Conservation (phyloP, 106 monocot species). For the Dendrobium huoshanense region DNA sequence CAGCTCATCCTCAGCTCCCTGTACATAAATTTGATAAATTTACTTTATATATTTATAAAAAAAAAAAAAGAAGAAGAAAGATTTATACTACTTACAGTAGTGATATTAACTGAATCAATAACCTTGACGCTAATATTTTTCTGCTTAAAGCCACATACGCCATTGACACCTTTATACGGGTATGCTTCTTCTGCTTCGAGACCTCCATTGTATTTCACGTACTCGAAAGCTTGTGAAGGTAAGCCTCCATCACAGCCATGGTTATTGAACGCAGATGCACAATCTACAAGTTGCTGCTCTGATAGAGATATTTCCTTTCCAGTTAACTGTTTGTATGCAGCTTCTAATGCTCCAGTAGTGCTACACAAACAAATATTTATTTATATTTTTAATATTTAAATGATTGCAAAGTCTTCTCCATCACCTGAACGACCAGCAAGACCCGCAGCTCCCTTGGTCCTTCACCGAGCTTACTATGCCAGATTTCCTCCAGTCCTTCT, state of each 20-base stretch:
- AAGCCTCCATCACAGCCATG: slow-evolving; percentile 73
- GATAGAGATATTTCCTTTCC: slow-evolving; percentile 61
- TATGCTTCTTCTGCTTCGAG: slow-evolving; percentile 74
- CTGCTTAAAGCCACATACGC: slow-evolving; percentile 39
- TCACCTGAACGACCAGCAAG: slow-evolving; percentile 98
- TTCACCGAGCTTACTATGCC: slow-evolving; percentile 95
- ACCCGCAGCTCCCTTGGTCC: slow-evolving; percentile 77
- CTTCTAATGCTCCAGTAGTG: slow-evolving; percentile 77
- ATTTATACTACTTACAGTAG: slow-evolving; percentile 20
- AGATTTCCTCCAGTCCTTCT: slow-evolving; percentile 96
- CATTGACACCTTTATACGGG: slow-evolving; percentile 68
- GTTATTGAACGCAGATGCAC: slow-evolving; percentile 59
- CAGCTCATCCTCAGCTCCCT: slow-evolving; percentile 88
- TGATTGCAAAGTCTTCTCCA: too few relatives aligned
- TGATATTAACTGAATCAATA: slow-evolving; percentile 54
- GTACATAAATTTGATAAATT: background rate
- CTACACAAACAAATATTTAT: slow-evolving; percentile 12
- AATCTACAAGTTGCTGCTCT: slow-evolving; percentile 83
- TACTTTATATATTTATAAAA: background rate
- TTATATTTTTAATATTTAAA: too few relatives aligned
- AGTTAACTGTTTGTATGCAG: slow-evolving; percentile 62
- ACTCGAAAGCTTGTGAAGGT: slow-evolving; percentile 77
- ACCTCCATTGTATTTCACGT: slow-evolving; percentile 77
- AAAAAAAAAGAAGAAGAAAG: background rate
- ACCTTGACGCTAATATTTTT: slow-evolving; percentile 63